Evolutionary conservation across 2,329 filamentous ascomycete species (phyloP), one percentile per base, ranked within the genome.

Genomic region (Colletotrichum lentis): DNA sequence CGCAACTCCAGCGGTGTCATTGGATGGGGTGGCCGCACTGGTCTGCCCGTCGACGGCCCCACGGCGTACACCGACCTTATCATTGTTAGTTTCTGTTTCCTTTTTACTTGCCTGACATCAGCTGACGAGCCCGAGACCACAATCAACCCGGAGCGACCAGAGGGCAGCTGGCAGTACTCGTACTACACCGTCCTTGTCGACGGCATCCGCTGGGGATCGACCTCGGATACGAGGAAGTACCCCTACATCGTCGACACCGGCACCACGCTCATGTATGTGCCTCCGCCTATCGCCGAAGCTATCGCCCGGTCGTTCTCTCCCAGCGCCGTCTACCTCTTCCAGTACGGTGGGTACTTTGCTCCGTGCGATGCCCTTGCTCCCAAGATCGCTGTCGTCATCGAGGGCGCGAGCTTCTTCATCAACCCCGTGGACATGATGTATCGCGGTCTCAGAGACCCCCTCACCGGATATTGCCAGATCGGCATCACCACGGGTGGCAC

Each of bases 121-220:
- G 63, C 60, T 71, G 16, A 69, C 31, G 58, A n/a, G 5, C 0
- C 37, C 24, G 56, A 86, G 84, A 80, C 82, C 49, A 81, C 82
- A 56, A 75, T 86, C 41, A 77, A 74, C 35, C 60, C 74, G n/a
- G 73, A 74, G 5, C 73, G 77, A 22, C 72, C 76, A 2, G 76
- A 77, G 62, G 80, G 82, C 5, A 75, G 80, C 1, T 83, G 76
- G 74, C 74, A 80, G 66, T 82, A 83, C 67, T 85, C 84, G 2
- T 86, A 84, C 73, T 86, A 86, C 71, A 85, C 84, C 20, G 80
- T 86, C 64, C 76, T 85, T 55, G 81, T 82, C 0, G 82, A 84
- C 63, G 84, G 83, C 3, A 77, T 85, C 67, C 74, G 75, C 68
- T 85, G 79, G 73, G 83, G 79, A 27, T 75, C 77, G 47, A 80